These are phyloP conservation scores for Globisporangium megalacanthum DNA, from an alignment of 352 stramenopile genomes.

Conservation along the genomic window DNA sequence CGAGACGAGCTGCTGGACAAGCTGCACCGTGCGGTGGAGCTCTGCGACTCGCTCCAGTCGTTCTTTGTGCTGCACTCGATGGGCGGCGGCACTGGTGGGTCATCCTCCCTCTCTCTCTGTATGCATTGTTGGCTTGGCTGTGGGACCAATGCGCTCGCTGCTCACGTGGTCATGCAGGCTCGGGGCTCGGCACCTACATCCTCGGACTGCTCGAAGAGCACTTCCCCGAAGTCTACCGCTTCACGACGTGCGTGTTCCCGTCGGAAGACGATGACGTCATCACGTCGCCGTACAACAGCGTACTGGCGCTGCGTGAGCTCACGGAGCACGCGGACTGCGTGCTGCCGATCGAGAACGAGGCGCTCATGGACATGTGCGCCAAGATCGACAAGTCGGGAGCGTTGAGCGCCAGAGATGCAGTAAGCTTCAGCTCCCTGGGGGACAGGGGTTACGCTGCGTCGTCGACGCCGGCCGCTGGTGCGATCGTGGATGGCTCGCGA, in stretches of 20 bases:
- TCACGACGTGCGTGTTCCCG: conserved; percentile 75
- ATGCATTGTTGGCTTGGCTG: not conserved
- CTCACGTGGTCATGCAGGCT: conserved; percentile 28
- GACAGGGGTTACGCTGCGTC: not conserved
- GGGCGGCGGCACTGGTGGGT: conserved; percentile 76
- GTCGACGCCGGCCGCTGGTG: conserved; percentile 4
- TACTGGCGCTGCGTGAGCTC: conserved; percentile 74
- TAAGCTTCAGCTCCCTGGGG: conserved; percentile 14
- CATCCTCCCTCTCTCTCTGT: too few relatives aligned
- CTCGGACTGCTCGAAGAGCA: conserved; percentile 78
- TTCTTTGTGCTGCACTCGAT: conserved; percentile 93
- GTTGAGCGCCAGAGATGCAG: not conserved
- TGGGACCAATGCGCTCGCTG: too few relatives aligned
- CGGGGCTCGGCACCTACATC: conserved; percentile 88
- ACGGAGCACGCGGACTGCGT: conserved; percentile 88
- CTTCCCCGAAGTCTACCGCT: conserved; percentile 83
- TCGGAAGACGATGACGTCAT: conserved; percentile 90
- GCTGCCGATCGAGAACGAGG: conserved; percentile 89
- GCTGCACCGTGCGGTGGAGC: conserved; percentile 63
- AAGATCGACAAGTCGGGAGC: conserved; percentile 24
- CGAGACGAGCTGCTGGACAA: conserved; percentile 53
- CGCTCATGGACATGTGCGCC: conserved; percentile 64
- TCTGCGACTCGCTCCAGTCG: conserved; percentile 89
- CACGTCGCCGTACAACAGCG: conserved; percentile 91
- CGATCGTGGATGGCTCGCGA: conserved; percentile 28